These are phyloP conservation scores for Dicorynia guianensis DNA, from an alignment of 306 rosid genomes.

Conservation along the genomic window DNA sequence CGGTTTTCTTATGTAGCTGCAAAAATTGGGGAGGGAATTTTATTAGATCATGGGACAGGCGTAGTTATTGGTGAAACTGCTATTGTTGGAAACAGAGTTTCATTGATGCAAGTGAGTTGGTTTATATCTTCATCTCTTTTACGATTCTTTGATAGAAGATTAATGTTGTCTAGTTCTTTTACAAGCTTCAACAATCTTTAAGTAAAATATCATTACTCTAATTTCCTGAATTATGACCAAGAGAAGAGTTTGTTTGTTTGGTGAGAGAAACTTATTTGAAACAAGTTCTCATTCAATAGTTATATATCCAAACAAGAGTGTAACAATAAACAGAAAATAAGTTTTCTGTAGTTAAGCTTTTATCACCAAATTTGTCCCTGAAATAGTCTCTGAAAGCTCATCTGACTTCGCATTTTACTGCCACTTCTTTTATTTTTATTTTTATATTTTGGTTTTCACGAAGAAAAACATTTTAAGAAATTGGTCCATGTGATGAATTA, in stretches of 20 bases:
- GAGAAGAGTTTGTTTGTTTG: constrained; percentile 15
- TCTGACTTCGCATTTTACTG: constrained; percentile 20
- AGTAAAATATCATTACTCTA: constrained; percentile 17
- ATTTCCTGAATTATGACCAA: constrained; percentile 26
- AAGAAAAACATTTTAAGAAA: not conserved
- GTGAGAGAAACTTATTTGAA: not conserved
- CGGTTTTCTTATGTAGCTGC: constrained; percentile 66
- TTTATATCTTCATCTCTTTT: constrained; percentile 34
- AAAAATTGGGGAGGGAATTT: constrained; percentile 91
- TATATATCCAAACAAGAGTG: constrained; percentile 11
- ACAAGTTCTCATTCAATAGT: not conserved
- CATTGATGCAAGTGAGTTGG: constrained; percentile 89
- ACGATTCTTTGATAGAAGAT: constrained; percentile 8
- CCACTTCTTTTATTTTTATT: not conserved
- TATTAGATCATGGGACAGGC: constrained; percentile 95
- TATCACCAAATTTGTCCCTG: constrained; percentile 5
- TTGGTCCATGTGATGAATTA: constrained; percentile 7
- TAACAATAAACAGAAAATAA: not conserved
- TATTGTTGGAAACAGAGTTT: constrained; percentile 88
- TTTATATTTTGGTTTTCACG: not conserved
- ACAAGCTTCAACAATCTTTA: constrained; percentile 6
- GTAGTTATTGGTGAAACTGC: constrained; percentile 99
- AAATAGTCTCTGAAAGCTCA: constrained; percentile 20
- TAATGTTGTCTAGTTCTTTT: constrained; percentile 23
- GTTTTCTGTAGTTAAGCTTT: constrained; percentile 1